A percentile compares a stretch with the other conserved stretches of the same genome.
Conservation (phyloP, 306 rosid species). For the Cucurbita argyrosperma region DNA sequence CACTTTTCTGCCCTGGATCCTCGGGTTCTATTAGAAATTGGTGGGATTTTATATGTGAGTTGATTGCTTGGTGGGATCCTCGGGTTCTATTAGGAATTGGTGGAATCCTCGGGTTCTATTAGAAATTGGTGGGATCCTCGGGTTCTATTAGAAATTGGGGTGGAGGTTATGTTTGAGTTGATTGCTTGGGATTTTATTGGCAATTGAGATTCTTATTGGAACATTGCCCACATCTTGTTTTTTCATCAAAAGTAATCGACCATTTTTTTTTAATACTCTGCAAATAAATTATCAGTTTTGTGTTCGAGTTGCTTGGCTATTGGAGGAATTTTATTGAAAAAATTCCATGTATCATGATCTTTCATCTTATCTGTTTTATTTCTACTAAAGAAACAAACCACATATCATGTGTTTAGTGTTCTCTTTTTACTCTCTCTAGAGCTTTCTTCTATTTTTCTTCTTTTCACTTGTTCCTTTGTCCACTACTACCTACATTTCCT, state of each 20-base stretch:
- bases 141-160: too few species aligned
- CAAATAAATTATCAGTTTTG: neutral
- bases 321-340: neutral
- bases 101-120: too few species aligned
- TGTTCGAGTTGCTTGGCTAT: neutral
- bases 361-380: neutral
- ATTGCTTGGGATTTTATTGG: neutral
- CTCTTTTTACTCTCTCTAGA: neutral
- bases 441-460: neutral
- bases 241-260: neutral
- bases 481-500: neutral
- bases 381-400: neutral
- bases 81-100: too few species aligned
- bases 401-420: neutral
- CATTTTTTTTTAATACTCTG: neutral
- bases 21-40: too few species aligned
- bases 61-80: neutral
- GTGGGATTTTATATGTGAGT: neutral
- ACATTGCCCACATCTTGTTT: neutral
- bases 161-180: neutral
- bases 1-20: too few species aligned
- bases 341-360: neutral
- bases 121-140: too few species aligned
- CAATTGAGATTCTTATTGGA: neutral
- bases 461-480: neutral